Evolutionary conservation across 208 protist genomes (phyloP), one percentile per base, ranked within the genome.

Genomic region (Trypanosoma congolense): DNA sequence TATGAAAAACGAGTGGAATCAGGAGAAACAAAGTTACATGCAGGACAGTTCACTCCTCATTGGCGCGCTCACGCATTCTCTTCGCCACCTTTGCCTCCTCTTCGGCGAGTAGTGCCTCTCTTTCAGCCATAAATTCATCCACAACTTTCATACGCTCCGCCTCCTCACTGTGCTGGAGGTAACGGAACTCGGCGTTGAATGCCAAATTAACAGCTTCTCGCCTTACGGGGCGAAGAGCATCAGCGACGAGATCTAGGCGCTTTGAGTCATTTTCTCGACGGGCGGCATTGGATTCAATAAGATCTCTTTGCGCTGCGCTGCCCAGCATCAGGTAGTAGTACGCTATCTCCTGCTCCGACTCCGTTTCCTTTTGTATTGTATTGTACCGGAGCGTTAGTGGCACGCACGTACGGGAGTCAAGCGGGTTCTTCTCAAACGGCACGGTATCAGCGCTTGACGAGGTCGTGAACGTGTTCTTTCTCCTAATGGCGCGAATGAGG

Each of bases 331-430:
- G 26, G 19, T 77, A 76, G 1, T 45, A 51, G 50, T 70, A 85
- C 4, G 56, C 58, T 25, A 88, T 87, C 33, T 77, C 68, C 63
- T 92, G 74, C 56, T 92, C 85, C 14, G 46, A 66, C 56, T 82
- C 68, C 31, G 78, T 89, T 46, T 92, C 85, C 2, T 60, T 49
- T 31, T 80, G 78, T 51, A 92, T 81, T 0, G 61, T 68, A n/a
- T 70, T 59, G 9, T 70, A 66, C 18, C 74, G 75, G n/a, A 85
- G 63, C 75, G 56, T 71, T 44, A 92, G 76, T 35, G 85, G 80
- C 18, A 68, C 68, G 18, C 78, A 77, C 21, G 69, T 66, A 52
- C 58, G 53, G 26, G 78, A 62, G 30, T 83, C 63, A 16, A 80
- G 38, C 3, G 33, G 45, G 16, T 49, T 3, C 47, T 47, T 36